Evolutionary conservation across 1,284 basidiomycete genomes (phyloP), one percentile per base, ranked within the genome.

Genomic region (Pisolithus thermaeus): DNA sequence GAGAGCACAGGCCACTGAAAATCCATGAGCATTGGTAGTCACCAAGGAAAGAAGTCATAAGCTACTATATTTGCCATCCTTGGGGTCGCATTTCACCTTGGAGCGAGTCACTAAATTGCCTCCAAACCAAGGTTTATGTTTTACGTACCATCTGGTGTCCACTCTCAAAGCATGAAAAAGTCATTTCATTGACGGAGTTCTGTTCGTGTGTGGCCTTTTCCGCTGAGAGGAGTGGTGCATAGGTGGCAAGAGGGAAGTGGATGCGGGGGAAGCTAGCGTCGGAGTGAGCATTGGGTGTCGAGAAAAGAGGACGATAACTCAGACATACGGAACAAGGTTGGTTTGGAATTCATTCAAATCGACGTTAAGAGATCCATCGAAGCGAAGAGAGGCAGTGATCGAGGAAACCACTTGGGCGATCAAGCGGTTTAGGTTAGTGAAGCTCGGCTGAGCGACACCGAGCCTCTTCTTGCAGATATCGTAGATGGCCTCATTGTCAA

Each of bases 341-440:
- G 94, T 97, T 78, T 98, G 96, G 84, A 99, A 98, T 77, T 99
- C 95, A 73, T 92, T 94, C 61, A 99, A 72, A 73, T 99, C 96
- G 64, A 98, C 96, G 72, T 99, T 98, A 67, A 98, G 81, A 57
- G 94, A 97, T 45, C 96, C 96, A 66, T 97, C 95, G 73, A 99
- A 99, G 57, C 96, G 91, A 53, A 99, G 81, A 44, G 96, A 98
- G 39, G 95, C 95, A 28, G 96, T 98, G 73, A 98, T 85, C 51
- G 94, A 97, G 16, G 96, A 99, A 55, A 99, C 97, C 56, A 99
- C 96, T 69, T 96, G 93, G 27, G 96, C 96, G 62, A 99, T 99
- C 58, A 99, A 77, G 54, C 97, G 79, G 79, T 99, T 99, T 58
- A 99, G 75, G 80, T 99, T 99, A 66, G 82, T 81, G 80, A 96